Percentiles rank a stretch among this genome's conserved stretches.
These are phyloP conservation scores for Chrysanthemum seticuspe DNA, from an alignment of 129 eudicot genomes.

Conservation along the genomic window DNA sequence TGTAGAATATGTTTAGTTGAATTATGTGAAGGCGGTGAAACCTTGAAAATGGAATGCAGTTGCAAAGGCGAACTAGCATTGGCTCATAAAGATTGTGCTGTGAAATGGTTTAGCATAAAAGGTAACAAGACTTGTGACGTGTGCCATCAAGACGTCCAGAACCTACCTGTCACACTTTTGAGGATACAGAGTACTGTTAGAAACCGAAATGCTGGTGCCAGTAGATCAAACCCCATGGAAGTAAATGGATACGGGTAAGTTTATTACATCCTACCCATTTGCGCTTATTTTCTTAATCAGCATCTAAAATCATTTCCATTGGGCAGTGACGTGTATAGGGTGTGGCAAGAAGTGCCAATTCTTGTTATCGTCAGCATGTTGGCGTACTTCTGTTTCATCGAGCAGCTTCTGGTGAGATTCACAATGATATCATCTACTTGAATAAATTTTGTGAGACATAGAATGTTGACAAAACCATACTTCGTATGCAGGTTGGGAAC, in stretches of 20 bases:
- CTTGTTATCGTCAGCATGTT: conserved; percentile 92
- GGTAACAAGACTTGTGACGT: conserved; percentile 94
- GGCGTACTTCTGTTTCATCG: conserved; percentile 88
- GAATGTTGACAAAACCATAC: conserved; percentile 7
- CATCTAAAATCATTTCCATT: conserved; percentile 16
- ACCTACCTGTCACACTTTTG: conserved; percentile 82
- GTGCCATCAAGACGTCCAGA: conserved; percentile 81
- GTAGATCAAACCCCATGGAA: conserved; percentile 35
- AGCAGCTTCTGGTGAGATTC: conserved; percentile 81
- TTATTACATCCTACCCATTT: not conserved
- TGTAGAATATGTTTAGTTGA: conserved; percentile 88
- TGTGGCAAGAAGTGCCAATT: conserved; percentile 91
- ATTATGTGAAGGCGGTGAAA: conserved; percentile 93
- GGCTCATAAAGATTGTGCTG: conserved; percentile 93
- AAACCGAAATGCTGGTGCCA: conserved; percentile 33
- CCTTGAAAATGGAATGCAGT: conserved; percentile 89
- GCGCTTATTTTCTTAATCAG: not conserved
- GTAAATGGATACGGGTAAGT: conserved; percentile 72
- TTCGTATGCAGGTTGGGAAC: conserved; percentile 54
- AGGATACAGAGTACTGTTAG: conserved; percentile 57
- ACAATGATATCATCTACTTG: not conserved
- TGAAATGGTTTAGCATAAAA: conserved; percentile 94
- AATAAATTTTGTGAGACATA: not conserved
- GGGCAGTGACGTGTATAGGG: conserved; percentile 54
- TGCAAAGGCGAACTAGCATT: conserved; percentile 94